Percentiles rank a stretch among this genome's conserved stretches.
phyloP scores from a whole-genome alignment of 768 basidiomycete genomes.

The Clavulina sp. region DNA sequence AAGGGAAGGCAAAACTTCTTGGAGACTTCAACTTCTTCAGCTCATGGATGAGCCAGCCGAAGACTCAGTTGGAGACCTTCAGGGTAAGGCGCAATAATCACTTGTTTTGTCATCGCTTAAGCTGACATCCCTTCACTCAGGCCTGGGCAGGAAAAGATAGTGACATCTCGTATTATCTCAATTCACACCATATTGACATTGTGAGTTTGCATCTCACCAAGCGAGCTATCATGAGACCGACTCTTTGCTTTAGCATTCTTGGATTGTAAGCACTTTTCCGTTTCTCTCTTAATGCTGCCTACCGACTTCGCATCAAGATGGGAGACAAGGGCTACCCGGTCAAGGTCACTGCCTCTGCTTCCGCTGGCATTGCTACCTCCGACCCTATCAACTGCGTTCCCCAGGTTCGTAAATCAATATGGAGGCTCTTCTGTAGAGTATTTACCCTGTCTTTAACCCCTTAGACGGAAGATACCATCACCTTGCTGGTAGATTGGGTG shows the following conservation, averaged over 20 bases:
- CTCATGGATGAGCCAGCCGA: constrained; percentile 97
- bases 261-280: constrained; percentile 17
- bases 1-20: constrained; percentile 50
- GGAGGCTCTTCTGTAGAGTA: too few species aligned
- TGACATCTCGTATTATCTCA: constrained; percentile 67
- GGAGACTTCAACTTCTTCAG: constrained; percentile 93
- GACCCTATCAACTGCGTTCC: constrained; percentile 77
- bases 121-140: too few species aligned
- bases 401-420: too few species aligned
- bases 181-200: constrained; percentile 75
- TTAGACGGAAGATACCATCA: constrained; percentile 85
- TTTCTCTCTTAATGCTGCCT: background rate
- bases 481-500: constrained; percentile 87
- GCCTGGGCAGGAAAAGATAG: constrained; percentile 92
- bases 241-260: too few species aligned
- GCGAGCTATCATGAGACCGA: too few species aligned
- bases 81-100: too few species aligned
- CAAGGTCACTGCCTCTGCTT: constrained; percentile 75
- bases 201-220: background rate
- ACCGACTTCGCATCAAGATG: constrained; percentile 9
- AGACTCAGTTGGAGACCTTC: constrained; percentile 88
- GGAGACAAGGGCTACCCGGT: constrained; percentile 10
- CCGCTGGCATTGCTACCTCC: constrained; percentile 77
- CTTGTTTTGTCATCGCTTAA: too few species aligned
- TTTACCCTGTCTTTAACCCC: too few species aligned